A percentile compares a stretch with the other conserved stretches of the same genome.
phyloP scores from a whole-genome alignment of 345 rosid genomes.

The Gossypium bickii region DNA sequence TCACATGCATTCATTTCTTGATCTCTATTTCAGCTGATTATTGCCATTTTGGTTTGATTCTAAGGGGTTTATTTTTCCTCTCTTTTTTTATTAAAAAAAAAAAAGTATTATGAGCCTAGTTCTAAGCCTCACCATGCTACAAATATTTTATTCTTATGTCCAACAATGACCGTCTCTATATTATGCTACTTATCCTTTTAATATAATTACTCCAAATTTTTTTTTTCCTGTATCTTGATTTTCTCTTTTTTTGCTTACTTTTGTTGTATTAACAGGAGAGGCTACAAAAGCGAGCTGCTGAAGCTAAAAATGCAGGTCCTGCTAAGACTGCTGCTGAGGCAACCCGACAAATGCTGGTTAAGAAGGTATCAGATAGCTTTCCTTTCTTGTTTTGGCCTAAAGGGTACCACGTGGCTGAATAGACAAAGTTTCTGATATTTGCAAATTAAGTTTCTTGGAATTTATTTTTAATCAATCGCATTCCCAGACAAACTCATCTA shows the following conservation, averaged over 20 bases:
- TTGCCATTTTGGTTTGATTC: not conserved
- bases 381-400: not conserved
- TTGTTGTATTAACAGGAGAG: conserved; percentile 51
- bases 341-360: conserved; percentile 51
- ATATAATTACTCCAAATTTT: not conserved
- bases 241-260: not conserved
- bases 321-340: conserved; percentile 76
- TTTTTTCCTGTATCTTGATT: not conserved
- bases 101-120: not conserved
- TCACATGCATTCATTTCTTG: not conserved
- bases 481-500: too few relatives aligned
- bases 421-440: not conserved
- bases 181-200: not conserved
- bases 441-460: too few relatives aligned
- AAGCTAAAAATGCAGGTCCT: conserved; percentile 56
- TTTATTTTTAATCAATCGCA: too few relatives aligned
- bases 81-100: too few relatives aligned
- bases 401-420: not conserved
- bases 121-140: not conserved
- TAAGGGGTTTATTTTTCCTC: not conserved
- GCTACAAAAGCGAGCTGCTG: conserved; percentile 81
- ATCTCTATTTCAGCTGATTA: not conserved
- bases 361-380: conserved; percentile 44
- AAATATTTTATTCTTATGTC: not conserved
- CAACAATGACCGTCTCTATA: not conserved